Base-by-base conservation (phyloP, 441 rosid species). In the Jatropha multifida region DNA sequence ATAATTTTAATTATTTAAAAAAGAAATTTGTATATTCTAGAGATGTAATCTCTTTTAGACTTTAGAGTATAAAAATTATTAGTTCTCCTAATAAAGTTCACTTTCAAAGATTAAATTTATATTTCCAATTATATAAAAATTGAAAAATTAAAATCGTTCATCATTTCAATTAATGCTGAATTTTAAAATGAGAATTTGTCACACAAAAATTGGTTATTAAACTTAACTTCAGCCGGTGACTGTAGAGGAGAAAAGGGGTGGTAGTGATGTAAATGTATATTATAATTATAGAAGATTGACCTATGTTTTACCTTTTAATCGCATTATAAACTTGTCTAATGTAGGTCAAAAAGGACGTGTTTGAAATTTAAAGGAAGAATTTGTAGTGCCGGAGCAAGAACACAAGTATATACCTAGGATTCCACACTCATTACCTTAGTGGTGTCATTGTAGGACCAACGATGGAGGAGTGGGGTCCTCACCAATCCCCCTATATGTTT, bases 401-500 rank as follows among this genome's bases (percentile, higher is more conserved):
- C 20, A 56, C n/a, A 7, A 18, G 27, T n/a, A 69, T 56, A 41
- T 76, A 75, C 89, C 82, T 86, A 68, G 87, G 89, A 86, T 86
- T 86, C 87, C 83, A 65, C 84, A 67, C 77, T 63, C 71, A 70
- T 56, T 48, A n/a, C 56, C 13, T 76, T 46, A 68, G 78, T 82
- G 66, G 75, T 67, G 32, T 69, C 42, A 58, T 56, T 18, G 79
- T 74, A 77, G 88, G 86, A 42, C 88, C 85, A 27, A 13, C 27
- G 20, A 51, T 42, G 38, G 52, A 68, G 7, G 74, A n/a, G 26
- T 60, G 65, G 11, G 38, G 75, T 10, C 79, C 71, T 70, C 32
- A 32, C 0, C 32, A 32, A 32, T 32, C 81, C 52, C 71, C 11
- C n/a, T 27, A 72, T 37, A 15, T 65, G 9, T 41, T 67, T 68